Base-by-base conservation (phyloP, 2,329 filamentous ascomycete genomes). In the Eutypa lata region DNA sequence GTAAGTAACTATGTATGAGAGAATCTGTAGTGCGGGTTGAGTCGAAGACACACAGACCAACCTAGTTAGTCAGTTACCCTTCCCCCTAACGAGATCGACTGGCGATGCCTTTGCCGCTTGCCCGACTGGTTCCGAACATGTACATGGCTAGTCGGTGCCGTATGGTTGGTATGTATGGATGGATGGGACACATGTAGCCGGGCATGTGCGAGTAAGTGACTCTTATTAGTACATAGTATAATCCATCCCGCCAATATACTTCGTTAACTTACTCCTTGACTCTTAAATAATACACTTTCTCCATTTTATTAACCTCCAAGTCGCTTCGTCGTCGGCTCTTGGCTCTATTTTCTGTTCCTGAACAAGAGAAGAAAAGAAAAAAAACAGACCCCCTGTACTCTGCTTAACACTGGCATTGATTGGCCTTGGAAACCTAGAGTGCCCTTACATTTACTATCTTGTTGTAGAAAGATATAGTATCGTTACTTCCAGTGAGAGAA, bases 401-500 rank as follows among this genome's bases (percentile, higher is more conserved):
- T n/a, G n/a, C n/a, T n/a, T n/a, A n/a, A n/a, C n/a, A n/a, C n/a
- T n/a, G n/a, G n/a, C n/a, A n/a, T n/a, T n/a, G n/a, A n/a, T n/a
- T n/a, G n/a, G n/a, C n/a, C n/a, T n/a, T n/a, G n/a, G n/a, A n/a
- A n/a, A 42, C 8, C 38, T 38, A 14, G 35, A 11, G 38, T 35
- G 24, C 38, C 45, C 43, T 40, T 49, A n/a, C 22, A 19, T 35
- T 42, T 16, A 48, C 14, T 31, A 31, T 43, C 40, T 16, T 28
- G 24, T 43, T 18, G 7, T 50, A 45, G 48, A 47, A n/a, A 26
- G 18, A 47, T 57, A 50, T 46, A 31, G 42, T 42, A 42, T 55
- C 22, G 47, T 48, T 38, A 53, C n/a, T 54, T 57, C 58, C 61
- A 61, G n/a, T 43, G 14, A 10, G 13, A 14, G 22, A 45, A 24